A percentile compares a stretch with the other conserved stretches of the same genome.
Evolutionary conservation across 108 stramenopile genomes (phyloP).

Genomic region (Tribonema minus): DNA sequence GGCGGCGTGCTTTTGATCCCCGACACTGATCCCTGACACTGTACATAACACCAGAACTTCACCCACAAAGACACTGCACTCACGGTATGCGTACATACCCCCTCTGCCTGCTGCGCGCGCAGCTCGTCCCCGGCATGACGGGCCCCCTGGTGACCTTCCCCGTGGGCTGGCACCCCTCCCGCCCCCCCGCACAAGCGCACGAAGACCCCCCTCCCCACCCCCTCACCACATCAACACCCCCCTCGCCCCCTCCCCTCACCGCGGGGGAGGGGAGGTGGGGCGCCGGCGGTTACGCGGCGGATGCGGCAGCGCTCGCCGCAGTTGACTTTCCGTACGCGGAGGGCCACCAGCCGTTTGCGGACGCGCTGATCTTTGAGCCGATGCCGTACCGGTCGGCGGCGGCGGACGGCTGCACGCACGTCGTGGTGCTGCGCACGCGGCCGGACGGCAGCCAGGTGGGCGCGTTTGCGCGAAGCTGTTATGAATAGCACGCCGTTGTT

Average conservation of each 20-base stretch:
- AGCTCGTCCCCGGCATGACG: constrained; percentile 82
- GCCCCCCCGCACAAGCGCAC: background rate
- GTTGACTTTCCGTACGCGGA: background rate
- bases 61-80: too few relatives aligned
- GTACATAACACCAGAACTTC: too few relatives aligned
- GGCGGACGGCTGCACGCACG: constrained; percentile 84
- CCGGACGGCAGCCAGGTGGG: constrained; percentile 83
- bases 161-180: background rate
- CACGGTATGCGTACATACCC: too few relatives aligned
- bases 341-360: constrained; percentile 68
- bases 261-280: background rate
- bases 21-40: too few relatives aligned
- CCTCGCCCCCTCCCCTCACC: too few relatives aligned
- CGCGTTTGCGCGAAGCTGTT: too few relatives aligned
- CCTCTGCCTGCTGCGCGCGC: too few relatives aligned
- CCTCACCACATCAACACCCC: too few relatives aligned
- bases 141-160: constrained; percentile 71
- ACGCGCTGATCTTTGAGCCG: constrained; percentile 82
- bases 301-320: constrained; percentile 23
- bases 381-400: constrained; percentile 74
- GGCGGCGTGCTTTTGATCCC: too few relatives aligned
- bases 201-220: background rate
- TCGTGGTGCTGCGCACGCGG: constrained; percentile 75
- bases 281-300: too few relatives aligned
- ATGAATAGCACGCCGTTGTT: too few relatives aligned